Percentiles rank a stretch among this genome's conserved stretches.
Conservation (phyloP, 2,329 filamentous ascomycete genomes). For the Penicillium sp. region DNA sequence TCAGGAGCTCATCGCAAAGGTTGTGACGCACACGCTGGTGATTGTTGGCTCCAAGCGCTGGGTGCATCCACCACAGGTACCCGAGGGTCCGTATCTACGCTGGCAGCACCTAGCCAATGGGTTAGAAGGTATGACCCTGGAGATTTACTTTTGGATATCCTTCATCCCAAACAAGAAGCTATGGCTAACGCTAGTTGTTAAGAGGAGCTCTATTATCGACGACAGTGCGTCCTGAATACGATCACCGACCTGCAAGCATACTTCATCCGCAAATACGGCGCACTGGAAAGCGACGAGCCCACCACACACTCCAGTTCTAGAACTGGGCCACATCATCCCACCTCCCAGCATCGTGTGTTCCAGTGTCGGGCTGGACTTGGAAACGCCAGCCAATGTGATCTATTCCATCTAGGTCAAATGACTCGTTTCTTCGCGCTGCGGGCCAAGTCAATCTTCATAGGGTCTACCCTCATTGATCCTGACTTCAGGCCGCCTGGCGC, state of each 20-base stretch:
- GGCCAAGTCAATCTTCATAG: slow-evolving; percentile 46
- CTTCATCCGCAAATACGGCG: slow-evolving; percentile 46
- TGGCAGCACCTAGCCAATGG: slow-evolving; percentile 43
- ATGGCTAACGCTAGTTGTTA: slow-evolving; percentile 1
- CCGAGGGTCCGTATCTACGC: slow-evolving; percentile 23
- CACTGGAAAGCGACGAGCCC: slow-evolving; percentile 29
- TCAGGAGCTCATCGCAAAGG: slow-evolving; percentile 29
- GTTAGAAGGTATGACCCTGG: slow-evolving; percentile 40
- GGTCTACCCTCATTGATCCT: slow-evolving; percentile 42
- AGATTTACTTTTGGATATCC: neutral
- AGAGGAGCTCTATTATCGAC: slow-evolving; percentile 49
- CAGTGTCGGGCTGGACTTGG: slow-evolving; percentile 47
- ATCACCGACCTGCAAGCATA: slow-evolving; percentile 46
- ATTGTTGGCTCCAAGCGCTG: slow-evolving; percentile 42
- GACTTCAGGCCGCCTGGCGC: slow-evolving; percentile 29
- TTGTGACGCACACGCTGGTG: slow-evolving; percentile 39
- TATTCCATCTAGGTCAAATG: slow-evolving; percentile 50
- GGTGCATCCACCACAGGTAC: slow-evolving; percentile 32
- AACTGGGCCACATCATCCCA: slow-evolving; percentile 19
- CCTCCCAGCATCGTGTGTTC: slow-evolving; percentile 28
- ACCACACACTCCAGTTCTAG: slow-evolving; percentile 20
- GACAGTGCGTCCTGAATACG: slow-evolving; percentile 45
- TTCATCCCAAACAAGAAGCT: neutral
- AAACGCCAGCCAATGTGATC: slow-evolving; percentile 47
- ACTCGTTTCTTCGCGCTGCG: slow-evolving; percentile 45